phyloP scores from a whole-genome alignment of 2,329 filamentous ascomycete species.

The Talaromyces marneffei region DNA sequence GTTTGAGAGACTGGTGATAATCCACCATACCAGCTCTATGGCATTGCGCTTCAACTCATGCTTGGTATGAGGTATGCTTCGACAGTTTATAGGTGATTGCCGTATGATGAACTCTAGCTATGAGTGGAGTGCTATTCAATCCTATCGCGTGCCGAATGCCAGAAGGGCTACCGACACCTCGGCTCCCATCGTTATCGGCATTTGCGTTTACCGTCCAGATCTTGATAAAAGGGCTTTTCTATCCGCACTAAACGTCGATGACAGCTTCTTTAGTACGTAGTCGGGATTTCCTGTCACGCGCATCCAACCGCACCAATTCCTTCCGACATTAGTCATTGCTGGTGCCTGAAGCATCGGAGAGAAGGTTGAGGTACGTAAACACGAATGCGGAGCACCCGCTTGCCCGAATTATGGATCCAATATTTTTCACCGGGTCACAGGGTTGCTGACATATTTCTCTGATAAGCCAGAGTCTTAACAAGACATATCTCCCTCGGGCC shows the following conservation, averaged over 20 bases:
- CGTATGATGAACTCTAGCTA: not conserved
- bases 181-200: not conserved
- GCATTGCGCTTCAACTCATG: not conserved
- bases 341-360: conserved; percentile 2
- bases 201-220: not conserved
- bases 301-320: not conserved
- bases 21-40: not conserved
- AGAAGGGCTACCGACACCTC: not conserved
- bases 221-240: too few species aligned
- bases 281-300: not conserved
- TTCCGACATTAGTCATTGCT: not conserved
- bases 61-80: not conserved
- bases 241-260: not conserved
- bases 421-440: not conserved
- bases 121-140: not conserved
- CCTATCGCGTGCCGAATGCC: not conserved
- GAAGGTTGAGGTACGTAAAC: not conserved
- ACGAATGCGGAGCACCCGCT: conserved; percentile 6
- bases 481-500: conserved; percentile 6
- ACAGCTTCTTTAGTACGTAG: not conserved
- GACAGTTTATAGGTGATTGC: not conserved
- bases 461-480: not conserved
- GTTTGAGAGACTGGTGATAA: not conserved
- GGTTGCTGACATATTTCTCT: not conserved
- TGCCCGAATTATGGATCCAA: not conserved